A percentile compares a stretch with the other conserved stretches of the same genome.
Evolutionary conservation across 306 rosid genomes (phyloP).

Genomic region (Fagus sylvatica): DNA sequence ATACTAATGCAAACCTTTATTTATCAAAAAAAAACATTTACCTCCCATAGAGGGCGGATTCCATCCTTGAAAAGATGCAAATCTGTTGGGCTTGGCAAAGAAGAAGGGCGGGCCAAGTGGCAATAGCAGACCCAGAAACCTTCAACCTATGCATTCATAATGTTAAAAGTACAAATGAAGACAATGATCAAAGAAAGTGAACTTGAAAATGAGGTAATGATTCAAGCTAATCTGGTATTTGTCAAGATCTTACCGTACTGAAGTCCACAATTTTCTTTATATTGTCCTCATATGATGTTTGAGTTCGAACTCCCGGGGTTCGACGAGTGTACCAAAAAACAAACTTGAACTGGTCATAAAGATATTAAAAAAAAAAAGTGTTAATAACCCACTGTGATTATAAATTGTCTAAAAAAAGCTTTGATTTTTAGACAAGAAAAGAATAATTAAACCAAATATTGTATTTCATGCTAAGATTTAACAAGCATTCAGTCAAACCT

Average conservation of each 20-base stretch:
- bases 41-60: conserved; percentile 97
- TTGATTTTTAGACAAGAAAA: background rate
- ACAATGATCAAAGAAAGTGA: conserved; percentile 2
- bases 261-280: conserved; percentile 87
- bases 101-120: conserved; percentile 80
- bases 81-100: conserved; percentile 94
- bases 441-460: background rate
- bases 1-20: conserved; percentile 5
- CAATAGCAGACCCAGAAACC: conserved; percentile 92
- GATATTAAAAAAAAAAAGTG: conserved; percentile 17
- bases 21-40: conserved; percentile 17
- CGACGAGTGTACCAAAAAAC: conserved; percentile 96
- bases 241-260: conserved; percentile 60
- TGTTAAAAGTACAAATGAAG: background rate
- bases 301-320: conserved; percentile 77
- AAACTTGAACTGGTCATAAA: conserved; percentile 60
- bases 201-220: conserved; percentile 8
- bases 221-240: background rate
- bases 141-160: conserved; percentile 59
- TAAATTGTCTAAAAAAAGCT: background rate
- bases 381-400: background rate
- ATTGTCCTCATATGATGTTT: conserved; percentile 84
- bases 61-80: conserved; percentile 95
- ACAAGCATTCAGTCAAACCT: background rate
- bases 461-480: background rate